Evolutionary conservation across 73 alveolate genomes (phyloP), one percentile per base, ranked within the genome.

Genomic region (Paramecium sexaurelia): DNA sequence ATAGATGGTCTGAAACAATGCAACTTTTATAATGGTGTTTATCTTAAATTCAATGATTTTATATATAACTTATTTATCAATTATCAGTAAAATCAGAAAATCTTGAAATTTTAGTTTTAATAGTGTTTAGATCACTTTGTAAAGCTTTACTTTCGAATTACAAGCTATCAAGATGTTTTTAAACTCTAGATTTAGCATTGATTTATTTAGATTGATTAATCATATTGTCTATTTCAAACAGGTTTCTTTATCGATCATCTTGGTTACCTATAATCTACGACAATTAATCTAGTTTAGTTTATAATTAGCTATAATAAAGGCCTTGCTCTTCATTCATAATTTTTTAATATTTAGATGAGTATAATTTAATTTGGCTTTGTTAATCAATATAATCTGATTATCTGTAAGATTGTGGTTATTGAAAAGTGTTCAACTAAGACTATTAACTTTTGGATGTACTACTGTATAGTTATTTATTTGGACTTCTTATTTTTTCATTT

Each of bases 1-100:
- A 75, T 75, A 11, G 94, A 84, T 91, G 96, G 93, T 36, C 33
- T 6, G 96, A 91, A 75, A 41, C 93, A 3, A 45, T 67, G 67
- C 3, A 41, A 27, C 9, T 68, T n/a, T 37, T 55, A 20, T 40
- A 37, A 27, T 87, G 88, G 88, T 73, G 82, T 27, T 24, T 56
- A 56, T n/a, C 75, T 4, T 56, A 56, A 56, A 27, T 56, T 56
- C 26, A 26, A 26, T 26, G 83, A 61, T 29, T 8, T 26, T 11
- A 22, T 3, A 26, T 61, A 26, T 61, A 29, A 61, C 7, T 15
- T 61, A 2, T 24, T 26, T 29, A 61, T 61, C 83, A 61, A 61
- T 61, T 61, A 61, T 61, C 83, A 61, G 83, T 61, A 61, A 61
- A 61, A 61, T 78, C 90, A 24, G 90, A 40, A 43, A 78, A 78